These are phyloP conservation scores for Pseudodiploospora longispora DNA, from an alignment of 2,329 filamentous ascomycete genomes.

Conservation along the genomic window DNA sequence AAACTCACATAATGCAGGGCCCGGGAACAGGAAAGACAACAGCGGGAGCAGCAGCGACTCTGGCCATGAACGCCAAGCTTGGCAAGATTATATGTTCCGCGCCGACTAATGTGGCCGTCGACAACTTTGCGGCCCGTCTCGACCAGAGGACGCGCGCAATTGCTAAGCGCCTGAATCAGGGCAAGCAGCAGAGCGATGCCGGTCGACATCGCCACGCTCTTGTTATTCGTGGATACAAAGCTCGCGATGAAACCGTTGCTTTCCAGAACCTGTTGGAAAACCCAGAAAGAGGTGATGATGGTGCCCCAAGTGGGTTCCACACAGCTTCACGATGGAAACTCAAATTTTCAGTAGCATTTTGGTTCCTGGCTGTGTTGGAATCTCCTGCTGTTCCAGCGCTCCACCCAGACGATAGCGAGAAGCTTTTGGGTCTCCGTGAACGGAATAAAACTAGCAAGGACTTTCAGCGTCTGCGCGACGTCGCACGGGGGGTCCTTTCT, in stretches of 20 bases:
- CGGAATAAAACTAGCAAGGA: too few species aligned
- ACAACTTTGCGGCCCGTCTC: slow-evolving; percentile 6
- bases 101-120: slow-evolving; percentile 1
- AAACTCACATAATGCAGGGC: slow-evolving; percentile 2
- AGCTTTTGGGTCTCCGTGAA: too few species aligned
- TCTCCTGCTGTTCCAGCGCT: not conserved
- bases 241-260: not conserved
- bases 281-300: not conserved
- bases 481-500: too few species aligned
- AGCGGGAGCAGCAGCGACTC: not conserved
- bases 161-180: slow-evolving; percentile 2
- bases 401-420: too few species aligned
- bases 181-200: not conserved
- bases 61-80: slow-evolving; percentile 7
- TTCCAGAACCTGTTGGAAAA: not conserved
- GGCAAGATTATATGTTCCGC: slow-evolving; percentile 7
- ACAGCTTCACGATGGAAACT: slow-evolving; percentile 8
- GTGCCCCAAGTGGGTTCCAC: not conserved
- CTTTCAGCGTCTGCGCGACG: too few species aligned
- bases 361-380: slow-evolving; percentile 7
- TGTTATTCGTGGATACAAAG: not conserved
- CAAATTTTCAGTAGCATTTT: slow-evolving; percentile 8
- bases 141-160: not conserved
- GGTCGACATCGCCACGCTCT: not conserved
- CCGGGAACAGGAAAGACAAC: slow-evolving; percentile 13